phyloP scores from a whole-genome alignment of 495 filamentous ascomycete genomes.

The Astrothelium subdiscretum region DNA sequence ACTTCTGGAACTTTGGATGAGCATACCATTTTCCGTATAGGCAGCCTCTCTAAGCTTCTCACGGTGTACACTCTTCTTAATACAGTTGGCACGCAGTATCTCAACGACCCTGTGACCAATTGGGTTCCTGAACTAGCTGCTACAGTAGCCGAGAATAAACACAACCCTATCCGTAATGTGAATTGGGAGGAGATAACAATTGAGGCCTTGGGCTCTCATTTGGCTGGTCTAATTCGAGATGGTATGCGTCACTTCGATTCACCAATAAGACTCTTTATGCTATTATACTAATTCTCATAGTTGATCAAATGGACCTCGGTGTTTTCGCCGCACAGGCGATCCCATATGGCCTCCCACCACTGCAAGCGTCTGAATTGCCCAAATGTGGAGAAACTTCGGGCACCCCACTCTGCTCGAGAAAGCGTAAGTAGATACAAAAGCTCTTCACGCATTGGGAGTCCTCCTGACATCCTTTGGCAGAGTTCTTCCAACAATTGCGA shows the following conservation, averaged over 20 bases:
- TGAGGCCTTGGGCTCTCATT: slow-evolving; percentile 9
- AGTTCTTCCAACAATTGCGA: background rate
- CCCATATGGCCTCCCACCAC: background rate
- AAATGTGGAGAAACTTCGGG: background rate
- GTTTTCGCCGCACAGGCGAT: background rate
- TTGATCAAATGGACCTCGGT: background rate
- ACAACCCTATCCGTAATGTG: background rate
- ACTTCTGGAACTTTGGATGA: background rate
- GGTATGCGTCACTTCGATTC: too few relatives aligned
- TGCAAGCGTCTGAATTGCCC: background rate
- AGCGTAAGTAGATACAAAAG: background rate
- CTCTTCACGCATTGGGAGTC: too few relatives aligned
- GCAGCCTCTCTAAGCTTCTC: slow-evolving; percentile 3
- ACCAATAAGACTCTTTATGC: too few relatives aligned
- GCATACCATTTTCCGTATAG: slow-evolving; percentile 5
- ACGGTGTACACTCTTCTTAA: slow-evolving; percentile 2
- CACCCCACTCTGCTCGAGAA: background rate
- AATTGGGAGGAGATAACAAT: slow-evolving; percentile 13
- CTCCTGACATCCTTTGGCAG: too few relatives aligned
- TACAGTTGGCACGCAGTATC: background rate
- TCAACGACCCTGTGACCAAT: background rate
- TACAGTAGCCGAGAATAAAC: background rate
- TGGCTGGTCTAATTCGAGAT: background rate
- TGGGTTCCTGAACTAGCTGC: background rate
- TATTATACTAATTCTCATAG: background rate